phyloP scores from a whole-genome alignment of 2,329 filamentous ascomycete genomes.

The Phoma sp. region DNA sequence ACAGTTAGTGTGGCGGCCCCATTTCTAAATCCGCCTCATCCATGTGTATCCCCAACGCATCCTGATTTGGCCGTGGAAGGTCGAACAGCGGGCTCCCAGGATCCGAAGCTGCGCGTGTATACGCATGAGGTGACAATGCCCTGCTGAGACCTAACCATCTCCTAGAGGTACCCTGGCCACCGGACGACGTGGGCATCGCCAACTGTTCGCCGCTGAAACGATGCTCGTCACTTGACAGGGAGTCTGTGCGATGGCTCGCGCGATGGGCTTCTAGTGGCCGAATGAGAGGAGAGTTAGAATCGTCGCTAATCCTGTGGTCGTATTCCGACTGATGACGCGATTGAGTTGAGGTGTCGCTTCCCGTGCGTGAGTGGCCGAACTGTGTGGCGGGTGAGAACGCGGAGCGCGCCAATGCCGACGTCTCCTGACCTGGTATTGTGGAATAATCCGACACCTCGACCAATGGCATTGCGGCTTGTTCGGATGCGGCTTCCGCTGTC shows the following conservation, averaged over 20 bases:
- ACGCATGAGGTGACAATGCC: constrained; percentile 18
- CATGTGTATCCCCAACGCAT: constrained; percentile 15
- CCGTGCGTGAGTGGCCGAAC: constrained; percentile 13
- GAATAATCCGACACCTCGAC: constrained; percentile 27
- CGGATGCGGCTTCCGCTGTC: neutral
- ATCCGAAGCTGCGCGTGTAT: constrained; percentile 23
- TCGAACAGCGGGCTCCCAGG: constrained; percentile 15
- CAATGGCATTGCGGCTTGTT: constrained; percentile 7
- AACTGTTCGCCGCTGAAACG: constrained; percentile 5
- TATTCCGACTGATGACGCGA: neutral
- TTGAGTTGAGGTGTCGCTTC: constrained; percentile 19
- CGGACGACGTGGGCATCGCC: neutral
- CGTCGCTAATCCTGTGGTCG: constrained; percentile 7
- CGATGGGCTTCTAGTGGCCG: constrained; percentile 17
- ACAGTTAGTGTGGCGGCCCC: neutral
- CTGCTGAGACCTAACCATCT: constrained; percentile 12
- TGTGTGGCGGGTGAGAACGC: constrained; percentile 27
- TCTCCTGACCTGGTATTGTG: constrained; percentile 17
- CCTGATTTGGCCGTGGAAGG: neutral
- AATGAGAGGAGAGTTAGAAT: constrained; percentile 14
- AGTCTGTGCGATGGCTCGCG: constrained; percentile 1
- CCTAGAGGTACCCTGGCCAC: neutral
- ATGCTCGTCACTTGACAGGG: constrained; percentile 3
- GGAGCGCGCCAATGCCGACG: constrained; percentile 28
- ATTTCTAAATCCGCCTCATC: constrained; percentile 12